Evolutionary conservation across 2,329 filamentous ascomycete genomes (phyloP), one percentile per base, ranked within the genome.

Genomic region (Fusarium siculi): DNA sequence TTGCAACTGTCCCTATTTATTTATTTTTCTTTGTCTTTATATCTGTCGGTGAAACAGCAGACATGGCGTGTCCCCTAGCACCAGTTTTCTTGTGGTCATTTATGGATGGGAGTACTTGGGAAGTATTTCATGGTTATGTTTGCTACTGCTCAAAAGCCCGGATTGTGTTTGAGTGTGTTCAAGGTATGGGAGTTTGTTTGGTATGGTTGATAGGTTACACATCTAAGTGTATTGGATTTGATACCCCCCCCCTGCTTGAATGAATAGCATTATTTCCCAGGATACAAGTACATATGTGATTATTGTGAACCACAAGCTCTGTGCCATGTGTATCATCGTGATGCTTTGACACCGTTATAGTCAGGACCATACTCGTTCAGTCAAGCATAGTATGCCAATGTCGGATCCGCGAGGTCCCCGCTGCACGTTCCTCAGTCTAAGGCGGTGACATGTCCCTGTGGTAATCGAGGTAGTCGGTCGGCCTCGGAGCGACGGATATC

Each of bases 231-330:
- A 52, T 59, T 72, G 67, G 67, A 68, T 68, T 72, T 74, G 71
- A 74, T 74, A 74, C 71, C 71, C 71, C 71, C 71, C 71, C 71
- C 71, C 53, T 62, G 61, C 56, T 67, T 62, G 55, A 74, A 72
- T 66, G 54, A 66, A 71, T 43, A 71, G 44, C 50, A 63, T 47
- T 49, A 25, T 37, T 47, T 44, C 25, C 36, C 50, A 32, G n/a
- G 25, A 30, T 30, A 12, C 32, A 21, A 15, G 25, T 34, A 19
- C 23, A 15, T 21, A 18, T 57, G 58, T 19, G 50, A 18, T 14
- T 18, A n/a, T 25, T n/a, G 25, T 28, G 30, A 21, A 8, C 46
- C 30, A 19, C n/a, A 34, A 21, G 16, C 36, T 25, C 25, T 30
- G 8, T 42, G 19, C 50, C 46, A 28, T 34, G 18, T 32, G 23